Percentiles rank a stretch among this genome's conserved stretches.
Conservation (phyloP, 768 basidiomycete genomes). For the Boletus rex-veris region DNA sequence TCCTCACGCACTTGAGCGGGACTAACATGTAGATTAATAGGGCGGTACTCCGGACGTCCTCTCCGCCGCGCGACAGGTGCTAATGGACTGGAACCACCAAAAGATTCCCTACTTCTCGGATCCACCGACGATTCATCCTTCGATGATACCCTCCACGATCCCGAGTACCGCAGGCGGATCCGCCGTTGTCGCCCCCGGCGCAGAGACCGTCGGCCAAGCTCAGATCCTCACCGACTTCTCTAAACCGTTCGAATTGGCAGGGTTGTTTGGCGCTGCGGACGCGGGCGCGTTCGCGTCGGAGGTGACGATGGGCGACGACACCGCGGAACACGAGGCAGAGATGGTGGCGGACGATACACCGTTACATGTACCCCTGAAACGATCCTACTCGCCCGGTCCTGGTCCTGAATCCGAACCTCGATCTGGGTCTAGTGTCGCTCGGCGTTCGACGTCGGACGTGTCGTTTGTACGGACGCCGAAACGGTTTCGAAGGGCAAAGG, state of each 20-base stretch:
- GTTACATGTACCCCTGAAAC: conserved; percentile 30
- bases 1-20: not conserved
- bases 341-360: conserved; percentile 40
- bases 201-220: conserved; percentile 77
- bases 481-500: conserved; percentile 55
- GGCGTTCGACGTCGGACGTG: not conserved
- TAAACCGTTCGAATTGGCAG: conserved; percentile 78
- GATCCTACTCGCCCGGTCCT: conserved; percentile 15
- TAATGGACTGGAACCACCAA: conserved; percentile 94
- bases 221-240: conserved; percentile 70
- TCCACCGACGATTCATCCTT: conserved; percentile 78
- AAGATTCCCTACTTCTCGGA: conserved; percentile 87
- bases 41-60: conserved; percentile 90
- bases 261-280: conserved; percentile 77
- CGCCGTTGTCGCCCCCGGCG: conserved; percentile 57
- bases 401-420: not conserved
- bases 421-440: not conserved
- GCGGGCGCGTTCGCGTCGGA: conserved; percentile 62
- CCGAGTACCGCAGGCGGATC: conserved; percentile 34
- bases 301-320: conserved; percentile 44
- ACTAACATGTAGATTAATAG: conserved; percentile 33
- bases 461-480: conserved; percentile 42
- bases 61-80: conserved; percentile 73
- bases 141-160: conserved; percentile 54
- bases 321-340: conserved; percentile 31